phyloP scores from a whole-genome alignment of 768 basidiomycete genomes.

The Gymnopilus junonius region DNA sequence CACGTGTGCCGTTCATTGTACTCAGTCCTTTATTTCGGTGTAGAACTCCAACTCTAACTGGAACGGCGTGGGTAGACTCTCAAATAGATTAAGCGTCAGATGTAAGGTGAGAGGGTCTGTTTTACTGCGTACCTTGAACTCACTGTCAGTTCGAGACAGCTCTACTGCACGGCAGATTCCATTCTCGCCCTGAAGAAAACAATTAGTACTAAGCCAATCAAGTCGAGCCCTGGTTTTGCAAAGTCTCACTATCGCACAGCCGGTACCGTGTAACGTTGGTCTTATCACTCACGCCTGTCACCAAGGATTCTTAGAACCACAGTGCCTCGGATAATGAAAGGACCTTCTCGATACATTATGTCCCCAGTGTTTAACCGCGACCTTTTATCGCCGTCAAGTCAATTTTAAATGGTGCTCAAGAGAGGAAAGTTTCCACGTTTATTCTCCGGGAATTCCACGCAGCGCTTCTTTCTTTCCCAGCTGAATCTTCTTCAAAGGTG shows the following conservation, averaged over 20 bases:
- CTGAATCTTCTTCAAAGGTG: background rate
- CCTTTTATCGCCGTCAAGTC: slow-evolving; percentile 15
- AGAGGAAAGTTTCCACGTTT: slow-evolving; percentile 12
- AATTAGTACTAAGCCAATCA: background rate
- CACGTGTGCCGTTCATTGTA: background rate
- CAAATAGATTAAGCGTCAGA: slow-evolving; percentile 1
- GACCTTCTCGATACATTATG: slow-evolving; percentile 4
- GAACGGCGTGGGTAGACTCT: background rate
- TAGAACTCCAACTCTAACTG: background rate
- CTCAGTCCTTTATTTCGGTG: background rate
- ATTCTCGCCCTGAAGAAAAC: background rate
- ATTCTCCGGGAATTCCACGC: slow-evolving; percentile 11
- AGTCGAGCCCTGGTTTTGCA: no score
- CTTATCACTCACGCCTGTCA: background rate
- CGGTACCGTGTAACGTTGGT: background rate
- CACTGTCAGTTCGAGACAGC: background rate
- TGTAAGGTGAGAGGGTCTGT: background rate
- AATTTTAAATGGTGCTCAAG: background rate
- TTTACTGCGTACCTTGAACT: background rate
- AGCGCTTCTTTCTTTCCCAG: slow-evolving; percentile 5
- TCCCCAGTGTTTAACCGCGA: slow-evolving; percentile 7
- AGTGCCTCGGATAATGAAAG: slow-evolving; percentile 2
- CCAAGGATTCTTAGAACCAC: background rate
- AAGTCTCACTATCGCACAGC: background rate
- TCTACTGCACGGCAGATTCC: background rate